Conservation (phyloP, 768 basidiomycete genomes). For the Phanerodontia chrysosporium region DNA sequence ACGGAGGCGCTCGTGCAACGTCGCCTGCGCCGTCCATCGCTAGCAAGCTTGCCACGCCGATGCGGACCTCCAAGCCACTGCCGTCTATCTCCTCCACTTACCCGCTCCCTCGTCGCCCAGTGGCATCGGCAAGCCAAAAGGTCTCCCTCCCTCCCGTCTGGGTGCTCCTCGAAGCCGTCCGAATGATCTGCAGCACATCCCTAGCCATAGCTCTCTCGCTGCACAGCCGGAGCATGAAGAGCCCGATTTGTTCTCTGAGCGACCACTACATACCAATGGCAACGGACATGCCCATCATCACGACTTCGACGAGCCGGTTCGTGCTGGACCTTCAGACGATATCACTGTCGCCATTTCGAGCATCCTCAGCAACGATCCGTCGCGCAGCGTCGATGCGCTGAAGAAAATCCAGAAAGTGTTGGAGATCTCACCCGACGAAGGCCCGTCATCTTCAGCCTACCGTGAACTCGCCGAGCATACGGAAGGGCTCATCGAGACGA, state of each 20-base stretch:
- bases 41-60: slow-evolving; percentile 42
- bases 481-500: slow-evolving; percentile 83
- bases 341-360: slow-evolving; percentile 83
- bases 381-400: slow-evolving; percentile 85
- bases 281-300: background rate
- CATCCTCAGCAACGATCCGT: slow-evolving; percentile 82
- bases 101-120: slow-evolving; percentile 34
- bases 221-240: background rate
- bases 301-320: slow-evolving; percentile 20
- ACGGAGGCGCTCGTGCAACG: slow-evolving; percentile 25
- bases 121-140: slow-evolving; percentile 52
- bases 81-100: slow-evolving; percentile 21
- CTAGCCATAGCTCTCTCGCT: background rate
- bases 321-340: slow-evolving; percentile 43
- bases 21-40: slow-evolving; percentile 36
- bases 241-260: background rate
- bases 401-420: slow-evolving; percentile 91
- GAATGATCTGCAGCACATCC: slow-evolving; percentile 11
- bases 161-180: slow-evolving; percentile 58
- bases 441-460: slow-evolving; percentile 64
- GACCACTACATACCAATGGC: background rate
- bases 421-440: slow-evolving; percentile 68
- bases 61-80: slow-evolving; percentile 9
- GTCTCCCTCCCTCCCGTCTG: slow-evolving; percentile 70
- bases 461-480: slow-evolving; percentile 75